A percentile compares a stretch with the other conserved stretches of the same genome.
Conservation (phyloP, 306 rosid genomes). For the Citrullus colocynthis region DNA sequence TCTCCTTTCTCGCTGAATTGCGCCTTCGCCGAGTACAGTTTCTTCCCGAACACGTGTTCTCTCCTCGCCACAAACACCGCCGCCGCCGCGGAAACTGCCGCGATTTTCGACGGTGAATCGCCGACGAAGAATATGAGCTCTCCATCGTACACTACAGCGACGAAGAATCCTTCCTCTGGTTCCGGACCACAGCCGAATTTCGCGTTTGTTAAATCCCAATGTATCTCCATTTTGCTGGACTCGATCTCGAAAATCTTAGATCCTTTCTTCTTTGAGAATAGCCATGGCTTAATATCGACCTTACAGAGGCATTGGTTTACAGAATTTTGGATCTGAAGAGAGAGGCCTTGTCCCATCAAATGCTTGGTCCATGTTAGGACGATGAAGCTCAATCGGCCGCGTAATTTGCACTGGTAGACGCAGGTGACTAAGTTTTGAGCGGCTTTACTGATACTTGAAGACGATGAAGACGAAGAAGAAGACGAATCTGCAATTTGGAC, state of each 20-base stretch:
- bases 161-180: constrained; percentile 56
- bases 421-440: constrained; percentile 70
- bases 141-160: constrained; percentile 44
- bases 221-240: constrained; percentile 37
- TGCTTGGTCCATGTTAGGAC: constrained; percentile 77
- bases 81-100: neutral
- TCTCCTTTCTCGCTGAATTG: constrained; percentile 59
- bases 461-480: constrained; percentile 23
- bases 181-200: constrained; percentile 76
- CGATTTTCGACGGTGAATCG: constrained; percentile 48
- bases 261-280: constrained; percentile 74
- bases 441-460: constrained; percentile 36
- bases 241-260: constrained; percentile 54
- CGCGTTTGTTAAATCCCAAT: constrained; percentile 70
- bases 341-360: constrained; percentile 76
- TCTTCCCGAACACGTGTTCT: constrained; percentile 72
- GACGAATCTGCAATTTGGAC: constrained; percentile 70
- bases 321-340: constrained; percentile 52
- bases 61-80: constrained; percentile 49
- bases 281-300: constrained; percentile 82
- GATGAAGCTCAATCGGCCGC: constrained; percentile 41
- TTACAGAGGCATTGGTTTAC: constrained; percentile 47
- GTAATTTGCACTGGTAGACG: constrained; percentile 51
- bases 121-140: constrained; percentile 51
- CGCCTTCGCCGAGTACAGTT: constrained; percentile 46